A percentile compares a stretch with the other conserved stretches of the same genome.
Evolutionary conservation across 306 rosid genomes (phyloP).

Genomic region (Quercus mongolica): DNA sequence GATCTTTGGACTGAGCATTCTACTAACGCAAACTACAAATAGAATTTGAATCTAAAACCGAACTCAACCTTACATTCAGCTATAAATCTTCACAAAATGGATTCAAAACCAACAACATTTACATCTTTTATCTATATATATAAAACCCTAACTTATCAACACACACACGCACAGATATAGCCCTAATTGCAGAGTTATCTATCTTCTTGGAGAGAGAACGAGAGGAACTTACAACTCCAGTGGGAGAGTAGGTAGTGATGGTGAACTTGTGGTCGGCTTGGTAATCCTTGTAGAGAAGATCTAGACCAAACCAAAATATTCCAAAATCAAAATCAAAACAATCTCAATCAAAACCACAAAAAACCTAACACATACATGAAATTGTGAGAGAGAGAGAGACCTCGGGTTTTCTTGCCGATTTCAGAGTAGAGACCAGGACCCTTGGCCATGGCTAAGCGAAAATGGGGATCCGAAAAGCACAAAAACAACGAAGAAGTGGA

Average conservation of each 20-base stretch:
- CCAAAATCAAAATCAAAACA: neutral
- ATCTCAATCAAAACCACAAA: neutral
- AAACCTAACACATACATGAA: neutral
- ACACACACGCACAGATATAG: neutral
- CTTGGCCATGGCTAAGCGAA: slow-evolving; percentile 54
- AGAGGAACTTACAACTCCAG: slow-evolving; percentile 66
- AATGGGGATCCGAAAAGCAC: slow-evolving; percentile 22
- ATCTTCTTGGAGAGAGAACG: neutral
- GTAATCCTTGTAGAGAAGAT: slow-evolving; percentile 88
- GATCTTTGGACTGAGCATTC: neutral
- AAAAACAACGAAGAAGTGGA: neutral
- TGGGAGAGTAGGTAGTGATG: slow-evolving; percentile 80
- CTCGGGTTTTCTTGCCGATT: slow-evolving; percentile 88
- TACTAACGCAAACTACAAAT: neutral
- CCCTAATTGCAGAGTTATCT: neutral
- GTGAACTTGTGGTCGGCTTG: slow-evolving; percentile 91
- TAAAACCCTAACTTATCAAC: neutral
- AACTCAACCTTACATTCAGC: neutral
- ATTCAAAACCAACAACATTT: no score
- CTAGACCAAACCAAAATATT: slow-evolving; percentile 23
- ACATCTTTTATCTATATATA: no score
- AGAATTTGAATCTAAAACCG: neutral
- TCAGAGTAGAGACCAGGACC: slow-evolving; percentile 97
- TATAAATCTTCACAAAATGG: neutral
- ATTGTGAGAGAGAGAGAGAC: slow-evolving; percentile 29